phyloP scores from a whole-genome alignment of 441 rosid species.

The Corymbia calophylla region DNA sequence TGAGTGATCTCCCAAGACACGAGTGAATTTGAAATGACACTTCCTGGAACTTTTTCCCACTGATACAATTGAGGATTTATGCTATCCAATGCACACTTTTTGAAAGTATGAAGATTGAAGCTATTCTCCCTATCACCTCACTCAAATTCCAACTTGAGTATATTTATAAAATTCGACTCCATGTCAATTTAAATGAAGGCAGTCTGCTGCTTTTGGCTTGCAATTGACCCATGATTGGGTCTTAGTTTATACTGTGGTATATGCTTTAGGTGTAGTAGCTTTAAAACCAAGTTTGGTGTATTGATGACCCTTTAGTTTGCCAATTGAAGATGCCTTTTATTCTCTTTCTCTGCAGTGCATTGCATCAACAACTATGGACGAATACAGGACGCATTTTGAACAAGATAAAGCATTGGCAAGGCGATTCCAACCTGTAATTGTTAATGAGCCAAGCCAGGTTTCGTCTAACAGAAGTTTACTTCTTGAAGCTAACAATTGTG shows the following conservation, averaged over 20 bases:
- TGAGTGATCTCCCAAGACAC: not conserved
- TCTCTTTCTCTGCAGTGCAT: constrained; percentile 50
- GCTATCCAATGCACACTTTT: not conserved
- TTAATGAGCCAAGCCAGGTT: constrained; percentile 72
- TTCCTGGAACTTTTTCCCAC: not conserved
- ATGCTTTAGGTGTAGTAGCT: not conserved
- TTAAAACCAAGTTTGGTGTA: not conserved
- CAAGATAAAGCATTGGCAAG: constrained; percentile 75
- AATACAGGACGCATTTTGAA: constrained; percentile 64
- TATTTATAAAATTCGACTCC: too few relatives aligned
- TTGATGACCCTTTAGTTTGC: not conserved
- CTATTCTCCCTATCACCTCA: too few relatives aligned
- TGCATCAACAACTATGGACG: constrained; percentile 69
- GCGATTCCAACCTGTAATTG: constrained; percentile 69
- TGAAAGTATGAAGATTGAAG: too few relatives aligned
- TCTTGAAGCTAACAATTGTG: not conserved
- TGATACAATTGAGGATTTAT: not conserved
- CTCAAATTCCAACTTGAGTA: too few relatives aligned
- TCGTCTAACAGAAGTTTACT: not conserved
- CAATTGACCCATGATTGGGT: too few relatives aligned
- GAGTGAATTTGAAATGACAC: not conserved
- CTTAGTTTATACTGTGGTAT: not conserved
- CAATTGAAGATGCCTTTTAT: not conserved
- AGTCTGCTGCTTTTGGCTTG: too few relatives aligned
- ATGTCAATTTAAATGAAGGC: too few relatives aligned